Evolutionary conservation across 805 yeast genomes (phyloP).

Genomic region (Candida yuanshanica): DNA sequence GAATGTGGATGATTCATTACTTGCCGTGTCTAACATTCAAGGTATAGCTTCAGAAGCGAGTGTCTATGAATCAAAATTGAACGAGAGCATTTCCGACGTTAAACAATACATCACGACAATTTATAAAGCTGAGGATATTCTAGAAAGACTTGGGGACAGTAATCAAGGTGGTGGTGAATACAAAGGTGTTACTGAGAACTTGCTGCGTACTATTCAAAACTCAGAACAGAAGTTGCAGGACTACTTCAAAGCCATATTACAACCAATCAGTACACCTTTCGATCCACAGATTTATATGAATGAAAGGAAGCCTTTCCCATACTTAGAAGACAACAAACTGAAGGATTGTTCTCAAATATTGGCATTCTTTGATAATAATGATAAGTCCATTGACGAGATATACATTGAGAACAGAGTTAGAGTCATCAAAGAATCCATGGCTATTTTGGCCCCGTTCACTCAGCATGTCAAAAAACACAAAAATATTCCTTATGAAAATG

Average conservation of each 20-base stretch:
- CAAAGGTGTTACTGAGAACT: conserved; percentile 59
- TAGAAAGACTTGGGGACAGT: conserved; percentile 28
- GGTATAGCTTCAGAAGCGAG: conserved; percentile 43
- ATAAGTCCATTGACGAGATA: conserved; percentile 26
- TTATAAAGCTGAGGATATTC: conserved; percentile 39
- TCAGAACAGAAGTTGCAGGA: conserved; percentile 50
- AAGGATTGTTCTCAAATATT: conserved; percentile 37
- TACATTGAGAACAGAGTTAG: conserved; percentile 38
- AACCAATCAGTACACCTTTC: conserved; percentile 34
- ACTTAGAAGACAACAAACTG: conserved; percentile 30
- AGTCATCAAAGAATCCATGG: conserved; percentile 38
- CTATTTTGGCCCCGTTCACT: conserved; percentile 40
- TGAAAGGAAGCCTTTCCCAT: conserved; percentile 37
- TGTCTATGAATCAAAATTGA: conserved; percentile 32
- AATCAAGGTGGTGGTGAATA: conserved; percentile 36
- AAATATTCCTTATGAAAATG: conserved; percentile 53
- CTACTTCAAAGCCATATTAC: conserved; percentile 42
- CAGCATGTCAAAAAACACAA: conserved; percentile 31
- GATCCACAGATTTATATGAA: conserved; percentile 39
- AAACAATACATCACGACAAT: conserved; percentile 35
- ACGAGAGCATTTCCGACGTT: conserved; percentile 27
- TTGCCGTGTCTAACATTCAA: conserved; percentile 41
- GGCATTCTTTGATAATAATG: conserved; percentile 37
- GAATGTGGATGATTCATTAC: conserved; percentile 51
- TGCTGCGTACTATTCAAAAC: conserved; percentile 48